phyloP scores from a whole-genome alignment of 1,139 yeast species.

The Yamadazyma siamensis region DNA sequence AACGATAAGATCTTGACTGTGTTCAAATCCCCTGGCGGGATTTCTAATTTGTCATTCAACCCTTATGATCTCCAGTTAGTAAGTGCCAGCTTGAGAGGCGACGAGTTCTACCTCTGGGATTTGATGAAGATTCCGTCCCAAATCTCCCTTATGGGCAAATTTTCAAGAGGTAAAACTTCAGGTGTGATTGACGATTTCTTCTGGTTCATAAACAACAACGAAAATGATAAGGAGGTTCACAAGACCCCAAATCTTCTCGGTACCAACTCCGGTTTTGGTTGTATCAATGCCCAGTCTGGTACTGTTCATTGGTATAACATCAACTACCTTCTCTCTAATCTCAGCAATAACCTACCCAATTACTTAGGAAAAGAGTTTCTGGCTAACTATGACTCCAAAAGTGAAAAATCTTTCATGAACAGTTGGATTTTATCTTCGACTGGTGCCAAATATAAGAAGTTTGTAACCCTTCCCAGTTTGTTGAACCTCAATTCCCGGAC shows the following conservation, averaged over 20 bases:
- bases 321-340: slow-evolving; percentile 36
- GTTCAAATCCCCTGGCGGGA: slow-evolving; percentile 61
- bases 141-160: slow-evolving; percentile 56
- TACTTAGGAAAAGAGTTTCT: slow-evolving; percentile 17
- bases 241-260: slow-evolving; percentile 17
- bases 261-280: slow-evolving; percentile 47
- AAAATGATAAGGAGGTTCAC: slow-evolving; percentile 8
- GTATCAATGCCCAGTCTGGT: slow-evolving; percentile 55
- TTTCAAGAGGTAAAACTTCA: slow-evolving; percentile 62
- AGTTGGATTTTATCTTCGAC: slow-evolving; percentile 39
- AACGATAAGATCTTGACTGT: slow-evolving; percentile 45
- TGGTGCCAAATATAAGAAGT: slow-evolving; percentile 27
- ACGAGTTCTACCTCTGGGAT: slow-evolving; percentile 64
- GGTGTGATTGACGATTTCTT: slow-evolving; percentile 49
- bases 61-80: slow-evolving; percentile 61
- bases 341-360: slow-evolving; percentile 22
- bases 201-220: slow-evolving; percentile 46
- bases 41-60: slow-evolving; percentile 57
- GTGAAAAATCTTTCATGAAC: slow-evolving; percentile 22
- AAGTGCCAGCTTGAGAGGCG: slow-evolving; percentile 60
- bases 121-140: slow-evolving; percentile 49
- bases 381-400: not conserved
- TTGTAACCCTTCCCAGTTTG: slow-evolving; percentile 28
- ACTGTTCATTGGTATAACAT: slow-evolving; percentile 62
- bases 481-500: slow-evolving; percentile 15